These are phyloP conservation scores for Citrus cavaleriei DNA, from an alignment of 345 rosid species.

Conservation along the genomic window DNA sequence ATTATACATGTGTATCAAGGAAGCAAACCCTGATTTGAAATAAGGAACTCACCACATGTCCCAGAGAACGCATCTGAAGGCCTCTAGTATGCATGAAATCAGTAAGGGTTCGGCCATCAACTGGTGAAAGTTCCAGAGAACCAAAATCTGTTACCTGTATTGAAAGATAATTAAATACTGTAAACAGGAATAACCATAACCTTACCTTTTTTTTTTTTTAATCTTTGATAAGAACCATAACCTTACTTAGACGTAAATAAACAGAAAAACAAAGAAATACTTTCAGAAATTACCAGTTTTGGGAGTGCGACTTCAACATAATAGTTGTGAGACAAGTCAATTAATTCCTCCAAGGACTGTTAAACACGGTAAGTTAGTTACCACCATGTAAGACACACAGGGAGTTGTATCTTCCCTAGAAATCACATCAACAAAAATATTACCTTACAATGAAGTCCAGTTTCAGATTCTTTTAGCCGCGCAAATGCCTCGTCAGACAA, in stretches of 20 bases:
- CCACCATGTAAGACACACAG: slow-evolving; percentile 11
- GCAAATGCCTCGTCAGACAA: slow-evolving; percentile 76
- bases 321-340: slow-evolving; percentile 77
- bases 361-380: slow-evolving; percentile 30
- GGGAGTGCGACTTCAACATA: slow-evolving; percentile 92
- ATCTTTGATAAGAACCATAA: neutral
- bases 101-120: slow-evolving; percentile 96
- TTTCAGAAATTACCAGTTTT: slow-evolving; percentile 62
- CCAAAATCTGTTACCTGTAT: slow-evolving; percentile 98
- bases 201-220: neutral
- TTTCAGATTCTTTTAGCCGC: slow-evolving; percentile 77
- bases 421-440: slow-evolving; percentile 7
- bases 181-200: slow-evolving; percentile 12
- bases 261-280: slow-evolving; percentile 2
- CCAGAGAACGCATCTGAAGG: slow-evolving; percentile 90
- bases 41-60: slow-evolving; percentile 75
- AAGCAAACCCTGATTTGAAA: slow-evolving; percentile 13
- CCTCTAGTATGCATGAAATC: slow-evolving; percentile 99
- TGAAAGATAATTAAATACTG: slow-evolving; percentile 10
- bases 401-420: slow-evolving; percentile 9
- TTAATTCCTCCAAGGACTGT: slow-evolving; percentile 83
- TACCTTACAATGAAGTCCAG: slow-evolving; percentile 95
- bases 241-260: slow-evolving; percentile 11
- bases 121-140: slow-evolving; percentile 96
- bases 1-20: neutral